These are phyloP conservation scores for Lepidium didymum DNA, from an alignment of 345 rosid species.

Conservation along the genomic window DNA sequence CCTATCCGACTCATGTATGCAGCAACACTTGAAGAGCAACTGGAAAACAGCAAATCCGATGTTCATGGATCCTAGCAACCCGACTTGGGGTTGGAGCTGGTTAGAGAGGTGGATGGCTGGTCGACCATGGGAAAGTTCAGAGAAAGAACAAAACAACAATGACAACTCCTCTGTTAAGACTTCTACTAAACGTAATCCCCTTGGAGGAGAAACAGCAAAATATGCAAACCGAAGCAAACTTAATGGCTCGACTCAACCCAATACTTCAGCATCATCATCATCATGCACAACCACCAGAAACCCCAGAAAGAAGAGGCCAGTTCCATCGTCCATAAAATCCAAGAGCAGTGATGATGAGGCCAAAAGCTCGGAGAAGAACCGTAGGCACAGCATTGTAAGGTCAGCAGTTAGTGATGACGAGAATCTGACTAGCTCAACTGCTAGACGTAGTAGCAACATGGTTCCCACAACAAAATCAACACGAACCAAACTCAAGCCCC, in stretches of 20 bases:
- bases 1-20: slow-evolving; percentile 13
- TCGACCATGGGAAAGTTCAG: slow-evolving; percentile 67
- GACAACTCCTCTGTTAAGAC: slow-evolving; percentile 48
- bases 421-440: slow-evolving; percentile 48
- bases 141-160: slow-evolving; percentile 33
- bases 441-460: slow-evolving; percentile 56
- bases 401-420: slow-evolving; percentile 58
- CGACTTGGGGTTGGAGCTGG: slow-evolving; percentile 99
- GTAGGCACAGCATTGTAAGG: slow-evolving; percentile 57
- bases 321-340: slow-evolving; percentile 38
- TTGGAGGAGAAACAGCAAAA: slow-evolving; percentile 58
- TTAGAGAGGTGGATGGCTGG: slow-evolving; percentile 90
- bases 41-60: slow-evolving; percentile 36
- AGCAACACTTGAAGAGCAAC: slow-evolving; percentile 74
- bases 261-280: slow-evolving; percentile 47
- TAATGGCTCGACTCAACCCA: slow-evolving; percentile 34
- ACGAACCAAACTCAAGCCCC: slow-evolving; percentile 55
- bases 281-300: slow-evolving; percentile 38
- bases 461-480: slow-evolving; percentile 62
- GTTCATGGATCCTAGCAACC: slow-evolving; percentile 75
- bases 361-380: slow-evolving; percentile 50
- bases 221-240: slow-evolving; percentile 59
- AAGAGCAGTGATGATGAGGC: slow-evolving; percentile 58
- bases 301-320: slow-evolving; percentile 39
- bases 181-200: slow-evolving; percentile 25